These are phyloP conservation scores for Chlorella sorokiniana DNA, from an alignment of 139 green algal species.

Conservation along the genomic window DNA sequence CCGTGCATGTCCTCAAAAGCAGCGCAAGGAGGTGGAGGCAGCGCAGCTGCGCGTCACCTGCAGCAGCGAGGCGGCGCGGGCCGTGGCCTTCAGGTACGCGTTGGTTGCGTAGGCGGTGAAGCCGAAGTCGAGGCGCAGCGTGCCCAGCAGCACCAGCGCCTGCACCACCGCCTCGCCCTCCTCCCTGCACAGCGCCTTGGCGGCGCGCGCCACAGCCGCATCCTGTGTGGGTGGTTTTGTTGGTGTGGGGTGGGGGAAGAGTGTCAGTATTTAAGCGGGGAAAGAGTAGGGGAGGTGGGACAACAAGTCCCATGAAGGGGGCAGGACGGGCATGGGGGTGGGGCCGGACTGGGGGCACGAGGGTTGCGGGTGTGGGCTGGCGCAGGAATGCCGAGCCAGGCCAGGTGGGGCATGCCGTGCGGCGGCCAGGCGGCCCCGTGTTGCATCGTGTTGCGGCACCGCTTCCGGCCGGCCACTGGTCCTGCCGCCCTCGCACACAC, in stretches of 20 bases:
- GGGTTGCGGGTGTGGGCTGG: too few species aligned
- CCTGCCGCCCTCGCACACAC: neutral
- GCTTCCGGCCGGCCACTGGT: neutral
- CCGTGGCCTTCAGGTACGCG: slow-evolving; percentile 48
- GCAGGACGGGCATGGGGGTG: too few species aligned
- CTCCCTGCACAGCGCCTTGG: slow-evolving; percentile 41
- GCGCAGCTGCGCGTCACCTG: neutral
- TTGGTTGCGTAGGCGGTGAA: slow-evolving; percentile 62
- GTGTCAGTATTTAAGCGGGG: too few species aligned
- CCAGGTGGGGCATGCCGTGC: too few species aligned
- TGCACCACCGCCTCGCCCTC: slow-evolving; percentile 48
- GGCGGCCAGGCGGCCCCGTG: too few species aligned
- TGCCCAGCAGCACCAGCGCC: neutral
- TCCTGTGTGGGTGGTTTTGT: neutral
- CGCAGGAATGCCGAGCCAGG: too few species aligned
- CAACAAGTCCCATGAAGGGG: too few species aligned
- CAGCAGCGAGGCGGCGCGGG: slow-evolving; percentile 20
- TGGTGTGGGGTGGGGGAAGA: neutral
- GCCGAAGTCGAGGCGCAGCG: slow-evolving; percentile 62
- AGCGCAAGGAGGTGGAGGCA: neutral
- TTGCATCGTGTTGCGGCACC: too few species aligned
- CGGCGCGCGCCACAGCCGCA: neutral
- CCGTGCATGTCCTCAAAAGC: neutral
- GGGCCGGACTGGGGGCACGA: too few species aligned
- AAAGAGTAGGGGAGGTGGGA: too few species aligned